phyloP scores from a whole-genome alignment of 2,329 filamentous ascomycete genomes.

The Pyrenochaeta sp. region DNA sequence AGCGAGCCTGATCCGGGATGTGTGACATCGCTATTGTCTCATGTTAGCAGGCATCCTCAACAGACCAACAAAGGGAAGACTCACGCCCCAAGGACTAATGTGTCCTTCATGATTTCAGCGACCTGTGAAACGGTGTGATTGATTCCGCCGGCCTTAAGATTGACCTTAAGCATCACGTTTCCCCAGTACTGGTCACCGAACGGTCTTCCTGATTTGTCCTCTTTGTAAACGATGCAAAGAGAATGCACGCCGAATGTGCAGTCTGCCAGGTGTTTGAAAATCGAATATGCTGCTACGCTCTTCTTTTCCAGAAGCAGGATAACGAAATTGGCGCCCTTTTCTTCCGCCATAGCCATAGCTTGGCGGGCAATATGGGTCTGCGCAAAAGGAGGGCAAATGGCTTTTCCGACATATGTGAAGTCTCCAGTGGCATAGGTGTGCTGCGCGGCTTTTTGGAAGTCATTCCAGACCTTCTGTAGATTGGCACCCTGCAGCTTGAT shows the following conservation, averaged over 20 bases:
- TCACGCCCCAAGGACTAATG: constrained; percentile 16
- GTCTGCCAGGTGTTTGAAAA: constrained; percentile 26
- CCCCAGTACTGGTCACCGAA: constrained; percentile 17
- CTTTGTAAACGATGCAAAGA: constrained; percentile 15
- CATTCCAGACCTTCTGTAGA: background rate
- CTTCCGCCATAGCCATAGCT: constrained; percentile 3
- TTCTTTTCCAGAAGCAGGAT: constrained; percentile 10
- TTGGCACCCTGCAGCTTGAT: background rate
- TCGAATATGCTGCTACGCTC: constrained; percentile 8
- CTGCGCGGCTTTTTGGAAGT: background rate
- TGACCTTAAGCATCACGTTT: constrained; percentile 39
- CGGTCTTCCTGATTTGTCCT: background rate
- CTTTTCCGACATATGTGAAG: background rate
- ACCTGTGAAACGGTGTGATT: constrained; percentile 25
- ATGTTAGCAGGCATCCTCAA: background rate
- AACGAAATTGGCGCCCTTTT: constrained; percentile 5
- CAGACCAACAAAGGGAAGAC: background rate
- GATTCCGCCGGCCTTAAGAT: constrained; percentile 34
- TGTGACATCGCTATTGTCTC: constrained; percentile 46
- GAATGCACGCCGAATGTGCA: constrained; percentile 23
- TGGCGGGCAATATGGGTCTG: background rate
- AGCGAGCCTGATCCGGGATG: constrained; percentile 45
- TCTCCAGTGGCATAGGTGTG: background rate
- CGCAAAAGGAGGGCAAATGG: background rate
- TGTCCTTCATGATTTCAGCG: constrained; percentile 6